These are phyloP conservation scores for Novakomyces olei DNA, from an alignment of 805 yeast species.

Conservation along the genomic window DNA sequence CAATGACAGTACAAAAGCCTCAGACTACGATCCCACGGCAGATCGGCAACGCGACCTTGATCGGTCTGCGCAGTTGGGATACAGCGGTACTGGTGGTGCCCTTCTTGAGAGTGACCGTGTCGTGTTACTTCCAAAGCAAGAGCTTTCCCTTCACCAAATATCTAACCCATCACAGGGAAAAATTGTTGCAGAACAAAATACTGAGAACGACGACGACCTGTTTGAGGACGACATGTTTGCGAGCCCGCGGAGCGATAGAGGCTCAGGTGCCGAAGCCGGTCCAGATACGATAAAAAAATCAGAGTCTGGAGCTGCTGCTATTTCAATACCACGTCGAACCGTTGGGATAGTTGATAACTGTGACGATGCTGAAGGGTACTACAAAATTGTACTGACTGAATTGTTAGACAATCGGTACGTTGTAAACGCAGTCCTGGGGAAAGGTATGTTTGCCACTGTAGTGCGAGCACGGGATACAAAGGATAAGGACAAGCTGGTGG, in stretches of 20 bases:
- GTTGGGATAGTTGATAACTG: constrained; percentile 10
- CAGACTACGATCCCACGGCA: constrained; percentile 3
- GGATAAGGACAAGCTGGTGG: constrained; percentile 17
- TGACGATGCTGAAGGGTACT: constrained; percentile 18
- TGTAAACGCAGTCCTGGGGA: constrained; percentile 15
- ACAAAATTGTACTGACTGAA: constrained; percentile 16
- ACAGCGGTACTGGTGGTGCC: too few relatives aligned
- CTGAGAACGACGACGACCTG: constrained; percentile 14
- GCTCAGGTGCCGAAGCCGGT: neutral
- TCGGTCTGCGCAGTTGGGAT: too few relatives aligned
- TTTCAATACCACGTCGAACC: constrained; percentile 5
- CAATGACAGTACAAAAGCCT: neutral
- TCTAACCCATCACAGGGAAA: too few relatives aligned
- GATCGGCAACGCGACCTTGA: constrained; percentile 1
- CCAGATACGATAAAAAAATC: constrained; percentile 5
- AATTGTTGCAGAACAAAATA: constrained; percentile 7
- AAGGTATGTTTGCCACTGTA: constrained; percentile 17
- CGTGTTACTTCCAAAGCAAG: constrained; percentile 1
- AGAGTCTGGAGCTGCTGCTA: constrained; percentile 2
- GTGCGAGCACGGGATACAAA: constrained; percentile 13
- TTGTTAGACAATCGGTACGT: constrained; percentile 14
- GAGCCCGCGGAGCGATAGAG: neutral
- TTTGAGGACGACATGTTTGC: constrained; percentile 10
- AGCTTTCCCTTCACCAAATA: too few relatives aligned
- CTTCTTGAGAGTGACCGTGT: constrained; percentile 3